phyloP scores from a whole-genome alignment of 164 flowering plant genomes.

The Magnolia changhungtana region DNA sequence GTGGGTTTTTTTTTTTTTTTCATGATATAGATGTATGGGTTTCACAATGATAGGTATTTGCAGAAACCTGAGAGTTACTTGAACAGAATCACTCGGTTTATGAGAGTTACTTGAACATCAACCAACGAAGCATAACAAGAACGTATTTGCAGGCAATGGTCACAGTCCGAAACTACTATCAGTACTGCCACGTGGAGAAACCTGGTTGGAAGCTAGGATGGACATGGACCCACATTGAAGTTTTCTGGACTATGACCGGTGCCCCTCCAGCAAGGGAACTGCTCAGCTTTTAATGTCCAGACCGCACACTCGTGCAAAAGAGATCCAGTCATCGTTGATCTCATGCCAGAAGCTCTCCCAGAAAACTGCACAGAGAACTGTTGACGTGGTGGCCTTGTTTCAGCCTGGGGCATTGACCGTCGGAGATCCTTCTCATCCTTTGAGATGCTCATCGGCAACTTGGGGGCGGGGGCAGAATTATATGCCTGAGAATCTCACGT shows the following conservation, averaged over 20 bases:
- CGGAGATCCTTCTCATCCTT: conserved; percentile 45
- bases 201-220: conserved; percentile 67
- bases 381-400: conserved; percentile 46
- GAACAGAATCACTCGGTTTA: too few relatives aligned
- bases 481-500: conserved; percentile 38
- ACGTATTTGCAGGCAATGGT: conserved; percentile 42
- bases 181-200: conserved; percentile 50
- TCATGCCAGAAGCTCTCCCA: conserved; percentile 31
- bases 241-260: conserved; percentile 54
- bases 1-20: too few relatives aligned
- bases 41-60: too few relatives aligned
- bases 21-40: too few relatives aligned
- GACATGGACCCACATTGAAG: conserved; percentile 48
- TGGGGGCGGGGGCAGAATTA: conserved; percentile 4
- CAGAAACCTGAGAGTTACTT: too few relatives aligned
- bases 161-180: conserved; percentile 54
- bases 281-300: conserved; percentile 35
- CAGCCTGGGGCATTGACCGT: conserved; percentile 41
- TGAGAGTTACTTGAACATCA: too few relatives aligned
- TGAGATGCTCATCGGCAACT: conserved; percentile 44
- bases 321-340: conserved; percentile 43
- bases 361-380: conserved; percentile 40
- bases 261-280: conserved; percentile 52
- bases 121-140: too few relatives aligned
- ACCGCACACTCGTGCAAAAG: conserved; percentile 48